Percentiles rank a stretch among this genome's conserved stretches.
Evolutionary conservation across 1,284 basidiomycete genomes (phyloP).

Genomic region (Lignosus rhinocerotis): DNA sequence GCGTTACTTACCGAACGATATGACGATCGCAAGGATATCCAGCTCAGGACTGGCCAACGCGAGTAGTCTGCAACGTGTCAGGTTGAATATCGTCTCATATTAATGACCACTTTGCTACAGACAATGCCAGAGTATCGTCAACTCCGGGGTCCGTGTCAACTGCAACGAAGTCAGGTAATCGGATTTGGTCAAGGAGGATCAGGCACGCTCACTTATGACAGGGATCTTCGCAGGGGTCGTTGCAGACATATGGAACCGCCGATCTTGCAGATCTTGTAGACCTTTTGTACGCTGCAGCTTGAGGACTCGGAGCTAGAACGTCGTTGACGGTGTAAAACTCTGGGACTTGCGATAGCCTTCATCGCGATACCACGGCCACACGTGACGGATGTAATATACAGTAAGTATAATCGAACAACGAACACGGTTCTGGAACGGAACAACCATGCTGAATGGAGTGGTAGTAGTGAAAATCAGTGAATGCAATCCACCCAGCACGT

Average conservation of each 20-base stretch:
- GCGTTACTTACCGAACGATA: conserved; percentile 68
- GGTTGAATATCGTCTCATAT: conserved; percentile 8
- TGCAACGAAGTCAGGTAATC: conserved; percentile 31
- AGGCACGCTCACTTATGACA: conserved; percentile 54
- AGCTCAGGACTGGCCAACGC: conserved; percentile 77
- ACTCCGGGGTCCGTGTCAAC: conserved; percentile 90
- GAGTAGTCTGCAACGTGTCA: conserved; percentile 45
- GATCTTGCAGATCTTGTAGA: neutral
- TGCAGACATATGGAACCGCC: neutral
- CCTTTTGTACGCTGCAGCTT: no score
- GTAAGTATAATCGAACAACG: neutral
- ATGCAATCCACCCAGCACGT: no score
- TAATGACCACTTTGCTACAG: neutral
- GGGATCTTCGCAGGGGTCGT: conserved; percentile 31
- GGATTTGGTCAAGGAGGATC: neutral
- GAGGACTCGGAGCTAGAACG: neutral
- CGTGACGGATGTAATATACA: neutral
- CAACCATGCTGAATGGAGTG: neutral
- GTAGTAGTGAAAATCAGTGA: neutral
- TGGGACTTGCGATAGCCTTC: neutral
- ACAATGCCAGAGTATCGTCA: conserved; percentile 85
- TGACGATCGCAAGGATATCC: conserved; percentile 74
- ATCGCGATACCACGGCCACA: neutral
- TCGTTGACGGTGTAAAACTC: neutral
- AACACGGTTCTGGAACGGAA: neutral